Percentiles rank a stretch among this genome's conserved stretches.
Conservation (phyloP, 139 green algal genomes). For the Tetradesmus obliquus region DNA sequence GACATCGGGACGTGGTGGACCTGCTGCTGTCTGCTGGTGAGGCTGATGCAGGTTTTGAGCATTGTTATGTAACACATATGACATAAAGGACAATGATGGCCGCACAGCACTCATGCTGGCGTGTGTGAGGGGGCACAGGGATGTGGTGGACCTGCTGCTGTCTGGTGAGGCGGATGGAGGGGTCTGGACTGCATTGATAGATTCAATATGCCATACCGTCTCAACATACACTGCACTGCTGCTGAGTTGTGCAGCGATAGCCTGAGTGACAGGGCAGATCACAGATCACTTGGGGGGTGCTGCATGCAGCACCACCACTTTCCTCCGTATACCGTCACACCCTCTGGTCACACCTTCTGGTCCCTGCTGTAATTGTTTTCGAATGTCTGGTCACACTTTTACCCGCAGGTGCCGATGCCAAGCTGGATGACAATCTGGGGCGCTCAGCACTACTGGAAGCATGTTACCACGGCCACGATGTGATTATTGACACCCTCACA, state of each 20-base stretch:
- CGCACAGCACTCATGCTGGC: constrained; percentile 52
- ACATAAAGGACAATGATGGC: no score
- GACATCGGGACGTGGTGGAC: constrained; percentile 54
- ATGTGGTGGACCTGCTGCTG: constrained; percentile 61
- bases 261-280: not conserved
- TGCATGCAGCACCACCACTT: not conserved
- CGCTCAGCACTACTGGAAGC: constrained; percentile 63
- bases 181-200: not conserved
- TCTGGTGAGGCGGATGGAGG: constrained; percentile 4
- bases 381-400: not conserved
- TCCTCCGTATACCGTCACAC: not conserved
- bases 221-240: not conserved
- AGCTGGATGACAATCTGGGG: constrained; percentile 54
- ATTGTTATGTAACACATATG: not conserved
- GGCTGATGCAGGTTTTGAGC: not conserved
- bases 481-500: constrained; percentile 39
- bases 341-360: not conserved
- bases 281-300: no score
- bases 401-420: not conserved
- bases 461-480: constrained; percentile 57
- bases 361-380: not conserved
- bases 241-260: no score
- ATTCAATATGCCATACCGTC: not conserved
- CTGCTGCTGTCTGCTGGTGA: constrained; percentile 63
- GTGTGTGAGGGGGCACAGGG: constrained; percentile 56